phyloP scores from a whole-genome alignment of 495 filamentous ascomycete genomes.

The Mycothermus thermophilus region DNA sequence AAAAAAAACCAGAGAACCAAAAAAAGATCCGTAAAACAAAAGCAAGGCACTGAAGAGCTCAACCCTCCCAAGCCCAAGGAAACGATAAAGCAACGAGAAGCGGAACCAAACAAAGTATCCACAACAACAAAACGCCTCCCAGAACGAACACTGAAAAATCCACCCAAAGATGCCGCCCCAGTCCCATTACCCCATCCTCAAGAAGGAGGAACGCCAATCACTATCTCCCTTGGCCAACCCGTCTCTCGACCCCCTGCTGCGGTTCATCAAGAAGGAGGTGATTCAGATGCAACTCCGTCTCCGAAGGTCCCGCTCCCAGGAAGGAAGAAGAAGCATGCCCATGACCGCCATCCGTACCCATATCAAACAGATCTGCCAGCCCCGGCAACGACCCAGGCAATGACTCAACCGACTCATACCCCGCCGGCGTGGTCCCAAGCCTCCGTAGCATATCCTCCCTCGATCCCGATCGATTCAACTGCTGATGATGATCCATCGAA shows the following conservation, averaged over 20 bases:
- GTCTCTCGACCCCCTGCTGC: not conserved
- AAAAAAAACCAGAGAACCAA: too few species aligned
- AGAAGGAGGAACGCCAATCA: too few species aligned
- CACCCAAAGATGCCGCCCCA: not conserved
- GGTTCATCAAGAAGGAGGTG: slow-evolving; percentile 36
- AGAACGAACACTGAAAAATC: too few species aligned
- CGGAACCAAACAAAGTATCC: too few species aligned
- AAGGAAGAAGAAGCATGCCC: slow-evolving; percentile 12
- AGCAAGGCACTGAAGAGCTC: too few species aligned
- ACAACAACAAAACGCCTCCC: too few species aligned
- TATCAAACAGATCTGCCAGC: slow-evolving; percentile 14
- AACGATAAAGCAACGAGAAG: too few species aligned
- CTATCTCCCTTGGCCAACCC: slow-evolving; percentile 1
- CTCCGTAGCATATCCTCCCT: slow-evolving; percentile 29
- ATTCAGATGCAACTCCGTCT: slow-evolving; percentile 38
- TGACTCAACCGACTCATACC: slow-evolving; percentile 22
- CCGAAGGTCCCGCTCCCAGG: slow-evolving; percentile 8
- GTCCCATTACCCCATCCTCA: too few species aligned
- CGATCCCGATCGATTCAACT: slow-evolving; percentile 25
- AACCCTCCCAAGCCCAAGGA: too few species aligned
- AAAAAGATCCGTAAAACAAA: too few species aligned
- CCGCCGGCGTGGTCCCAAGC: slow-evolving; percentile 11
- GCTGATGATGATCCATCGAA: slow-evolving; percentile 16
- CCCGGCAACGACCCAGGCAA: too few species aligned
- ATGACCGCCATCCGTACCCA: too few species aligned